Evolutionary conservation across 495 filamentous ascomycete genomes (phyloP).

Genomic region (Aspergillus haitiensis): DNA sequence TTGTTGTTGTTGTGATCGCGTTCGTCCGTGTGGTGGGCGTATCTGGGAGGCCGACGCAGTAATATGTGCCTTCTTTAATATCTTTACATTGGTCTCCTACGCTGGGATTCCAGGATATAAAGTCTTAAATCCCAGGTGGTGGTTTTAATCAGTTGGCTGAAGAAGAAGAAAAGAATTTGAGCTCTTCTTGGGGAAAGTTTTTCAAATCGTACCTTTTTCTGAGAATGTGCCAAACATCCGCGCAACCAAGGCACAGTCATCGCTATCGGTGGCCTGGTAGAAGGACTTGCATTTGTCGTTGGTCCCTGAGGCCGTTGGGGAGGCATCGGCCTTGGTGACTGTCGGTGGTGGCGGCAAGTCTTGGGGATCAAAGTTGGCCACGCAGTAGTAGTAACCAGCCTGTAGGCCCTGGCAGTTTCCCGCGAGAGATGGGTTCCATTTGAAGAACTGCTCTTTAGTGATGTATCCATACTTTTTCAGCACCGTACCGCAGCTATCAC

Average conservation of each 20-base stretch:
- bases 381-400: neutral
- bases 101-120: neutral
- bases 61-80: neutral
- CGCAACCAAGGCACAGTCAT: neutral
- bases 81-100: neutral
- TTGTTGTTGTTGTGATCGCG: neutral
- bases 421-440: neutral
- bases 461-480: conserved; percentile 1
- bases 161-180: no score
- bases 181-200: neutral
- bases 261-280: neutral
- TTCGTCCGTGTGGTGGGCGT: neutral
- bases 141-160: neutral
- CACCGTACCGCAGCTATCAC: neutral
- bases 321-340: neutral
- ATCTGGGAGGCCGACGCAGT: neutral
- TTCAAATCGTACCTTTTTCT: neutral
- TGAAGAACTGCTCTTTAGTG: neutral
- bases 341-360: neutral
- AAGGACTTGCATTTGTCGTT: neutral
- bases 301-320: neutral
- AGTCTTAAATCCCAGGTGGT: neutral
- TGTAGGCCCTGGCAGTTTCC: neutral
- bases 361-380: neutral
- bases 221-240: neutral